Evolutionary conservation across 1,139 yeast genomes (phyloP), one percentile per base, ranked within the genome.

Genomic region (Debaryomyces udenii): DNA sequence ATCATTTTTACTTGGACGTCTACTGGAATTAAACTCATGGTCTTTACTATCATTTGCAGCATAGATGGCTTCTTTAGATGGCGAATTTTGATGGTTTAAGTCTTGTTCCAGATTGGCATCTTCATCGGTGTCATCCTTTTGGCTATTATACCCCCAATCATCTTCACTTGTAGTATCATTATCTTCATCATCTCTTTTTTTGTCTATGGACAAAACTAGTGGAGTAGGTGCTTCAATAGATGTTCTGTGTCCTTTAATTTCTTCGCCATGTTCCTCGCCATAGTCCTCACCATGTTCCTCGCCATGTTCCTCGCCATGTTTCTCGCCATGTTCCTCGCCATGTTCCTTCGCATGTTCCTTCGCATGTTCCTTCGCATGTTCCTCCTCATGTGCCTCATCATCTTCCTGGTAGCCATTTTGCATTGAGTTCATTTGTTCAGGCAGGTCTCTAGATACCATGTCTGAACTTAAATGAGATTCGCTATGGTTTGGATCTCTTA

Each of bases 81-180:
- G 28, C 30, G 5, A 29, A 23, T 14, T 26, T 20, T 20, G 22
- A 20, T 20, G 22, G 22, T 20, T 31, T 22, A 9, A n/a, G 10
- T 11, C 24, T 11, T 6, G 9, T 13, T 15, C 30, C 22, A 20
- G 22, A 7, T 16, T 9, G 9, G 13, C 4, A 31, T 6, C 44
- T 20, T 51, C 55, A 5, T 48, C 48, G 17, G 55, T 53, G 40
- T 60, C 56, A 35, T 59, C 53, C 39, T 55, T 50, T 14, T 51
- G 50, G 35, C 64, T 55, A 37, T 61, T 55, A 42, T 60, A 60
- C 2, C 65, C 66, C 66, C 66, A 61, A 41, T 38, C 37, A 32
- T 32, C 37, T 17, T 32, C 35, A 14, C 20, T 16, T 6, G 57
- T 57, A 30, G 59, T 61, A 24, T 49, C 55, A 35, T 46, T 49